Base-by-base conservation (phyloP, 2,329 filamentous ascomycete genomes). In the Cadophora malorum region DNA sequence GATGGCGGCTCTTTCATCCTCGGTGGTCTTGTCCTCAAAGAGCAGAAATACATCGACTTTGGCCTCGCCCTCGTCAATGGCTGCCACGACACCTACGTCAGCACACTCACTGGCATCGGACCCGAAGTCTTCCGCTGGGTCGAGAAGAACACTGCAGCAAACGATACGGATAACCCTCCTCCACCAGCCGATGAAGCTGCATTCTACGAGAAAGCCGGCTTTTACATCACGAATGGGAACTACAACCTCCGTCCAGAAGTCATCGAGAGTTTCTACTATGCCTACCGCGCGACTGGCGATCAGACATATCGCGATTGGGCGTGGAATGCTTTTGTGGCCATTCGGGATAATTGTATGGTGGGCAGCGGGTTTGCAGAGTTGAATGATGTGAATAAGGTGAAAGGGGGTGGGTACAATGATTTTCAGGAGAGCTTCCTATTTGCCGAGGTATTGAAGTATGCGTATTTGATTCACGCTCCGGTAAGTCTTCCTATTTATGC, bases 371-470 rank as follows among this genome's bases (percentile, higher is more conserved):
- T 88, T 79, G 86, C 86, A 14, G 84, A 85, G 35, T 81, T 96
- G 65, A 77, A 74, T 0, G 79, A 96, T 76, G 91, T 96, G 56
- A 92, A 91, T 72, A 80, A 79, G 31, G 74, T 76, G 3, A 83
- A 82, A 35, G 92, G 91, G 10, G 91, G 91, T 0, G 79, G 80
- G 0, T 88, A 85, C 68, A 79, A 79, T 52, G 87, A 97, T 78
- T 90, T 90, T 77, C 91, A 95, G 83, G 92, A 97, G 80, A 94
- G 91, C 74, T 97, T 96, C 81, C 90, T 91, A 82, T 93, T 96
- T 78, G 93, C 93, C 0, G 93, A 97, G 82, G 91, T 94, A 70
- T 78, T 97, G 78, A 97, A 97, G 83, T 96, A 96, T 78, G 82
- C 86, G 66, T 96, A 92, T 80, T 78, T 96, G 74, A 91, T 92